Percentiles rank a stretch among this genome's conserved stretches.
phyloP scores from a whole-genome alignment of 2,329 filamentous ascomycete species.

The Microsporum canis region DNA sequence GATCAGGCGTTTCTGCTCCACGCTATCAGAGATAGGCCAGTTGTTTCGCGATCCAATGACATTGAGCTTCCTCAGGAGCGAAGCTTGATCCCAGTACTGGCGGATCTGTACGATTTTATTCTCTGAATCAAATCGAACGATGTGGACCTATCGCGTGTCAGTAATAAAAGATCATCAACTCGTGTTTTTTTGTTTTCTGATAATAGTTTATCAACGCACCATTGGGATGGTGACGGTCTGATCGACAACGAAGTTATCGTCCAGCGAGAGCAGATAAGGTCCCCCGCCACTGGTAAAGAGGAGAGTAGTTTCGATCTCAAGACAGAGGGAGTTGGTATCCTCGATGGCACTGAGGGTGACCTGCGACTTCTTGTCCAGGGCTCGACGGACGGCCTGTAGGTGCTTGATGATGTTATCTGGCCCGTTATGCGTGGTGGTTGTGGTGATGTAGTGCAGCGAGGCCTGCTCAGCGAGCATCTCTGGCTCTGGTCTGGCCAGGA shows the following conservation, averaged over 20 bases:
- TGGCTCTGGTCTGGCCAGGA: conserved; percentile 55
- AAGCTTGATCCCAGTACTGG: conserved; percentile 89
- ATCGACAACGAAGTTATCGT: conserved; percentile 89
- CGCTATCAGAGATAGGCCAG: conserved; percentile 86
- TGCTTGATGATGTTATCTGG: conserved; percentile 73
- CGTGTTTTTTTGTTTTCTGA: not conserved
- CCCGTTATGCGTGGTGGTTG: conserved; percentile 61
- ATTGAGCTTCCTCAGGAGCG: conserved; percentile 83
- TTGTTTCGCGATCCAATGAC: conserved; percentile 84
- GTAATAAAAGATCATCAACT: not conserved
- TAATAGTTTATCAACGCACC: conserved; percentile 44
- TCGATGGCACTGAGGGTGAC: conserved; percentile 65
- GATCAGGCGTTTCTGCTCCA: conserved; percentile 72
- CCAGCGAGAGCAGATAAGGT: conserved; percentile 73
- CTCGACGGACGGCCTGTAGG: conserved; percentile 56
- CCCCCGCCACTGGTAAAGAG: conserved; percentile 75
- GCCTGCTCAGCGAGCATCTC: conserved; percentile 54
- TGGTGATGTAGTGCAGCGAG: conserved; percentile 79
- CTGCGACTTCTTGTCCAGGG: conserved; percentile 74
- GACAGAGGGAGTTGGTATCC: conserved; percentile 53
- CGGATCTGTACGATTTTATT: conserved; percentile 79
- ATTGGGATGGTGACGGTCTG: conserved; percentile 66
- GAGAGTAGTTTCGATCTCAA: conserved; percentile 71
- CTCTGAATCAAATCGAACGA: conserved; percentile 68
- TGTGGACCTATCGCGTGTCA: conserved; percentile 54